These are phyloP conservation scores for Colletotrichum tofieldiae DNA, from an alignment of 2,329 filamentous ascomycete species.

Conservation along the genomic window DNA sequence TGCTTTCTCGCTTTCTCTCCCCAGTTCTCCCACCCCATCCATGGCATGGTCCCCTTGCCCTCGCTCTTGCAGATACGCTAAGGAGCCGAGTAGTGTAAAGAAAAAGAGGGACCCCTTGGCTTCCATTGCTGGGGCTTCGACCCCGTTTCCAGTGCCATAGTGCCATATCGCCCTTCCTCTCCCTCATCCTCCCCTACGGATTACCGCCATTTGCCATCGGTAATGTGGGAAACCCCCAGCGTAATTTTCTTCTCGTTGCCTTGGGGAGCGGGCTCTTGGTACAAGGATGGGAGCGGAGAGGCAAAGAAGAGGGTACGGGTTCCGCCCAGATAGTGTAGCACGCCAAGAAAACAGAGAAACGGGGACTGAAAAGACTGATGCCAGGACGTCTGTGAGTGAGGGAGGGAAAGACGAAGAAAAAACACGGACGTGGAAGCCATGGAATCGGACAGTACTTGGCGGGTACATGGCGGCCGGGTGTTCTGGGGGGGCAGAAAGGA, in stretches of 20 bases:
- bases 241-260: not conserved
- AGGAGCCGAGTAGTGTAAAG: constrained; percentile 25
- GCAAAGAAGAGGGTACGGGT: constrained; percentile 1
- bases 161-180: constrained; percentile 4
- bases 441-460: not conserved
- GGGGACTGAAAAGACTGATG: not conserved
- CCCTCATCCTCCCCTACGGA: constrained; percentile 2
- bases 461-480: not conserved
- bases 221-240: not conserved
- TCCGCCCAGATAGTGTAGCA: constrained; percentile 22
- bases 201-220: constrained; percentile 1
- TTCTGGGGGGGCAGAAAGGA: not conserved
- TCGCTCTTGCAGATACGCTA: constrained; percentile 34
- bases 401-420: not conserved
- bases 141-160: constrained; percentile 3
- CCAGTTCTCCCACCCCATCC: constrained; percentile 10
- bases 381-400: not conserved
- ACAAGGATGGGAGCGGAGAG: not conserved
- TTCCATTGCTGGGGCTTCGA: constrained; percentile 8
- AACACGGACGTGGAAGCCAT: not conserved
- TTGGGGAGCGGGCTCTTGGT: not conserved
- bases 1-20: constrained; percentile 9
- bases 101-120: constrained; percentile 10
- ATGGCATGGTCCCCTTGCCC: constrained; percentile 5
- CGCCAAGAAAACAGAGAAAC: constrained; percentile 11